Evolutionary conservation across 306 rosid genomes (phyloP), one percentile per base, ranked within the genome.

Genomic region (Trifolium fragiferum): DNA sequence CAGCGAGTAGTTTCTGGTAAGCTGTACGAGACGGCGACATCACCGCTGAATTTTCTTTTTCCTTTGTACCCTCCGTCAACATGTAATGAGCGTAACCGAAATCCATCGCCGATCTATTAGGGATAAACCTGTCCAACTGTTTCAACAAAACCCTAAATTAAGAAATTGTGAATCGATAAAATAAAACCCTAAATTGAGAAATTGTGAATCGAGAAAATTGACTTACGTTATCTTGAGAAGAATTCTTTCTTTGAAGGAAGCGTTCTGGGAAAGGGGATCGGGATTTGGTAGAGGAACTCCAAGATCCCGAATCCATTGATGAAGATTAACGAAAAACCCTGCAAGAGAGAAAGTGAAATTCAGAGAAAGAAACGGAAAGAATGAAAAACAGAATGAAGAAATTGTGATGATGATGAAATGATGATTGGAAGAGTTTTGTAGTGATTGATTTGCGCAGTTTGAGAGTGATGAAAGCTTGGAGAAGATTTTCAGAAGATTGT

Each of bases 121-220:
- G 87, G 3, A 87, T 87, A 53, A 86, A 86, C 67, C 87, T 84
- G 37, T 86, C 90, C 82, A 81, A 81, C 87, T 83, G 84, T 18
- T 32, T 13, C 12, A 27, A 35, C 12, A 50, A 25, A 41, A 64
- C n/a, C 69, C 50, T 64, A 38, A 64, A 38, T 63, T 18, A 11
- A 37, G 49, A 18, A 18, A 63, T 63, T 37, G 30, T 2, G 49
- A 16, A 63, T 0, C 14, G 65, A 50, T 25, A 55, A 15, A n/a
- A 3, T 0, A 13, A 38, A 4, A 40, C 6, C 47, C 47, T 41
- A 41, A 44, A 44, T 13, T 13, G 50, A 44, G 50, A 44, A 43
- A 20, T 38, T 40, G 1, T 64, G 16, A 23, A 44, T 61, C 10
- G 51, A 37, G 12, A 16, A 33, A 14, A 27, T 7, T 18, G 53